phyloP scores from a whole-genome alignment of 2,329 filamentous ascomycete species.

The Ampelomyces quisqualis region DNA sequence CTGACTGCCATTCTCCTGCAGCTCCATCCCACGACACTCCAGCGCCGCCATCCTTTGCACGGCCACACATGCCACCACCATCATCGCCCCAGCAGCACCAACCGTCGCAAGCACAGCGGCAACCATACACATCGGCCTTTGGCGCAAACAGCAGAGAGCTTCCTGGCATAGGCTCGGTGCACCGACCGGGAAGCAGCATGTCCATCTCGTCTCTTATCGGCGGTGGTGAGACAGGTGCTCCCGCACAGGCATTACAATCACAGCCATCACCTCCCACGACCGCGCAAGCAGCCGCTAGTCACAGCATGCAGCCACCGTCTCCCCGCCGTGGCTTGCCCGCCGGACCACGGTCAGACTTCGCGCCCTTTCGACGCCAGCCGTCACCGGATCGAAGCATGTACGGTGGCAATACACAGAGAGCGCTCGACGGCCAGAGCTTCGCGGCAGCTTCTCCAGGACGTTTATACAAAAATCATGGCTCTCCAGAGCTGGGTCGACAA shows the following conservation, averaged over 20 bases:
- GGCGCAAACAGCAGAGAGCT: constrained; percentile 58
- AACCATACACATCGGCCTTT: constrained; percentile 46
- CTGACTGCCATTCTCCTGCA: constrained; percentile 29
- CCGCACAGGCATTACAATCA: constrained; percentile 45
- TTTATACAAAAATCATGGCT: constrained; percentile 38
- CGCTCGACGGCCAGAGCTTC: constrained; percentile 31
- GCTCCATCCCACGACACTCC: constrained; percentile 43
- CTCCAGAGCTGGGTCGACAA: constrained; percentile 39
- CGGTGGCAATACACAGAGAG: constrained; percentile 24
- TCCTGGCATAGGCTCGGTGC: constrained; percentile 52
- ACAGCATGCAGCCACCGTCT: constrained; percentile 52
- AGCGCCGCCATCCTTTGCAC: constrained; percentile 46
- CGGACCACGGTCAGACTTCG: constrained; percentile 38
- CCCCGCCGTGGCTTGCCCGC: constrained; percentile 41
- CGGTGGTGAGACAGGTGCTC: constrained; percentile 50
- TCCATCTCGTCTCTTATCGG: constrained; percentile 73
- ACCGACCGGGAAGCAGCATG: constrained; percentile 66
- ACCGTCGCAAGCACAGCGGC: constrained; percentile 45
- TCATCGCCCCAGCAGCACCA: constrained; percentile 49
- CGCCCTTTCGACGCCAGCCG: constrained; percentile 38
- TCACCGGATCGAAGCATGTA: constrained; percentile 43
- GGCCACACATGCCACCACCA: constrained; percentile 53
- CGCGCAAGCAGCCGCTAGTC: constrained; percentile 42
- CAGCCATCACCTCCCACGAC: constrained; percentile 50
- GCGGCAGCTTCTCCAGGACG: constrained; percentile 35